Evolutionary conservation across 2,329 filamentous ascomycete species (phyloP).

Genomic region (Penicillium sp.): DNA sequence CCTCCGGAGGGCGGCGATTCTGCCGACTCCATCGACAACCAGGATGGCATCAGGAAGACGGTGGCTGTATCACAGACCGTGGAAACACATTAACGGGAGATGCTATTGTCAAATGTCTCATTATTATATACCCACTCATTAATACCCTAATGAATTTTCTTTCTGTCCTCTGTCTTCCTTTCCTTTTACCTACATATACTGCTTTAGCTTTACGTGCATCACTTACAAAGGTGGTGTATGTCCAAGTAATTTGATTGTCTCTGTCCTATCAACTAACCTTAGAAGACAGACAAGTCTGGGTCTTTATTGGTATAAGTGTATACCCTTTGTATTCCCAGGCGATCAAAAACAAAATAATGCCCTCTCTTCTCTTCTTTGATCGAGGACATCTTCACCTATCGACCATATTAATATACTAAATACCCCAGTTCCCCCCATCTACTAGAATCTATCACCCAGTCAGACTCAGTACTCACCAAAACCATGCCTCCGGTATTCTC

Average conservation of each 20-base stretch:
- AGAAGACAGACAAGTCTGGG: too few species aligned
- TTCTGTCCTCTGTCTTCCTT: neutral
- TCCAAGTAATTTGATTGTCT: neutral
- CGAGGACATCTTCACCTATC: neutral
- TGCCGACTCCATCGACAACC: slow-evolving; percentile 1
- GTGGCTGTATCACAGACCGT: slow-evolving; percentile 23
- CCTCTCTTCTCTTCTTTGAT: neutral
- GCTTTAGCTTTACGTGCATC: too few species aligned
- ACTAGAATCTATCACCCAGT: neutral
- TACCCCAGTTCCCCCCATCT: neutral
- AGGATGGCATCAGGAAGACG: slow-evolving; percentile 23
- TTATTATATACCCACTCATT: slow-evolving; percentile 7
- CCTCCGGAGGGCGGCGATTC: slow-evolving; percentile 19
- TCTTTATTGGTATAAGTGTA: neutral
- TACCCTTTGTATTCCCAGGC: neutral
- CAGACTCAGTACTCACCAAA: neutral
- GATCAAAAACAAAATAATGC: neutral
- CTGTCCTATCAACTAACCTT: neutral
- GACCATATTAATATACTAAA: neutral
- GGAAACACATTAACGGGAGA: slow-evolving; percentile 3
- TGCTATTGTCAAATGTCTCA: neutral
- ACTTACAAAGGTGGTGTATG: neutral
- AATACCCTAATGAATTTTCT: slow-evolving; percentile 1
- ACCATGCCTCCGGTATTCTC: neutral
- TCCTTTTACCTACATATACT: neutral